A percentile compares a stretch with the other conserved stretches of the same genome.
phyloP scores from a whole-genome alignment of 2,329 filamentous ascomycete genomes.

The Rhytidhysteron rufulum region DNA sequence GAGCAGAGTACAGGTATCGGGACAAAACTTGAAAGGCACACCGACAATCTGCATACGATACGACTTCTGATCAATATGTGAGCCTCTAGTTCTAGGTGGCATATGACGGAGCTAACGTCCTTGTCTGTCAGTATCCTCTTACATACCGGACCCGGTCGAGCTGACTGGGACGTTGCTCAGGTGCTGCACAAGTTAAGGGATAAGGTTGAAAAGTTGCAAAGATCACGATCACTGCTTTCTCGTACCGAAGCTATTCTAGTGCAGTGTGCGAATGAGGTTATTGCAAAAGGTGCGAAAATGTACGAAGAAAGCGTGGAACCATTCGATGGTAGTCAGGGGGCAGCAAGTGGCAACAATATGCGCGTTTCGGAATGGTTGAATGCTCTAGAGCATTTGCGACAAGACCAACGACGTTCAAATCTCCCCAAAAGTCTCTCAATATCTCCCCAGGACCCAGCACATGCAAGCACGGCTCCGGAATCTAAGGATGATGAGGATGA shows the following conservation, averaged over 20 bases:
- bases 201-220: constrained; percentile 11
- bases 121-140: constrained; percentile 6
- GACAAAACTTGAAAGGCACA: constrained; percentile 11
- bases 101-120: constrained; percentile 6
- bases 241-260: constrained; percentile 11
- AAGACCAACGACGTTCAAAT: constrained; percentile 3
- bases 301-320: constrained; percentile 4
- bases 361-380: constrained; percentile 9
- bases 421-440: constrained; percentile 1
- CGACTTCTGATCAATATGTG: constrained; percentile 14
- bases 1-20: constrained; percentile 5
- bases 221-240: constrained; percentile 8
- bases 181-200: constrained; percentile 6
- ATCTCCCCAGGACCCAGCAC: constrained; percentile 2
- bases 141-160: constrained; percentile 4
- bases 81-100: constrained; percentile 7
- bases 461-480: constrained; percentile 1
- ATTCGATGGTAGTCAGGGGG: constrained; percentile 3
- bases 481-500: constrained; percentile 20
- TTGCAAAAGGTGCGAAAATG: constrained; percentile 5
- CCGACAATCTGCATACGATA: constrained; percentile 12
- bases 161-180: constrained; percentile 6
- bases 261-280: constrained; percentile 11
- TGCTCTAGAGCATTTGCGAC: constrained; percentile 8
- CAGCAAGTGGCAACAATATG: constrained; percentile 5